Conservation (phyloP, 2,329 filamentous ascomycete species). For the Aspergillus melleus region DNA sequence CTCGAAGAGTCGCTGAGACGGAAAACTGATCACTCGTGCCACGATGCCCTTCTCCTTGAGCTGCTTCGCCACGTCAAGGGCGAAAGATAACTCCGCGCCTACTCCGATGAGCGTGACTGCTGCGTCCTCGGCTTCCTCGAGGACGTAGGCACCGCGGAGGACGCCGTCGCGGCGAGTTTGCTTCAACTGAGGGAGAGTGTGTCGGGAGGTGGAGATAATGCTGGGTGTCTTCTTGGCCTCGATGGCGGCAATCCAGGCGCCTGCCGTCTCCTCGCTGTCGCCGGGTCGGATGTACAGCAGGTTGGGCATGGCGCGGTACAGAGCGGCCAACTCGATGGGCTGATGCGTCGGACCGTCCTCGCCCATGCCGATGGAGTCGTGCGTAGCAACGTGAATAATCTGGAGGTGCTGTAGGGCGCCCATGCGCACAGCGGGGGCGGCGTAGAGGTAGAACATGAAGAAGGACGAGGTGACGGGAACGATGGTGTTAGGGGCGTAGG, state of each 20-base stretch:
- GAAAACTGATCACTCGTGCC: constrained; percentile 90
- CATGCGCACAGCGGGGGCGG: constrained; percentile 89
- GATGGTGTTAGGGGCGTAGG: constrained; percentile 92
- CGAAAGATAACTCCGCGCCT: constrained; percentile 92
- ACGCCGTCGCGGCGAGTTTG: constrained; percentile 85
- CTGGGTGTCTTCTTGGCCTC: constrained; percentile 86
- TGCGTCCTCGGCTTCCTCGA: constrained; percentile 79
- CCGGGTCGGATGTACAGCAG: constrained; percentile 99
- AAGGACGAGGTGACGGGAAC: constrained; percentile 79
- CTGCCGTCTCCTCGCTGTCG: constrained; percentile 96
- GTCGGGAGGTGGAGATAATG: constrained; percentile 91
- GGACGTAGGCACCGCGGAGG: constrained; percentile 93
- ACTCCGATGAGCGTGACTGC: constrained; percentile 89
- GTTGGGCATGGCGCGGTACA: constrained; percentile 98
- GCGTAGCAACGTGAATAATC: constrained; percentile 92
- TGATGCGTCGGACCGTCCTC: constrained; percentile 99
- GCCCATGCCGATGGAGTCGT: constrained; percentile 98
- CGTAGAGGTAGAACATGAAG: constrained; percentile 99
- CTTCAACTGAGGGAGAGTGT: constrained; percentile 98
- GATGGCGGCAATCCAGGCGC: constrained; percentile 93
- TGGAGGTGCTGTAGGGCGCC: constrained; percentile 89
- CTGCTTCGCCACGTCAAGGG: constrained; percentile 87
- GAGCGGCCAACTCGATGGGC: constrained; percentile 95
- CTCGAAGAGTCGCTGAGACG: constrained; percentile 97
- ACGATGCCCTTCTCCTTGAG: constrained; percentile 84